phyloP scores from a whole-genome alignment of 768 basidiomycete genomes.

The Fomitopsis pulvina region DNA sequence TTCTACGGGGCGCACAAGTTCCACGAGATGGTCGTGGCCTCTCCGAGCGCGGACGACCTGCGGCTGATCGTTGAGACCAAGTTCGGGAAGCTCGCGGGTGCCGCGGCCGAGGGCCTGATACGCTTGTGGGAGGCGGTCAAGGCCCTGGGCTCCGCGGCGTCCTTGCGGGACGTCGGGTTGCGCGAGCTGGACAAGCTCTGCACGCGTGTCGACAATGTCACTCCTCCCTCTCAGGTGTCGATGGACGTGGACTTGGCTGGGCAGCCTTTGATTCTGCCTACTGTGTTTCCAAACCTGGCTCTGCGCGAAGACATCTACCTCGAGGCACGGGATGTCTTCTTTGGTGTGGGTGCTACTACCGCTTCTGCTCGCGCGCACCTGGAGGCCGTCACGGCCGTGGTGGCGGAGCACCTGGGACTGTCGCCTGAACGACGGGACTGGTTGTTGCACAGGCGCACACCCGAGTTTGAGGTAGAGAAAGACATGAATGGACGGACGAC shows the following conservation, averaged over 20 bases:
- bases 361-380: slow-evolving; percentile 42
- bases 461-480: slow-evolving; percentile 62
- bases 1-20: slow-evolving; percentile 90
- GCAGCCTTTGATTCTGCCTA: slow-evolving; percentile 26
- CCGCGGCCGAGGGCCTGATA: slow-evolving; percentile 46
- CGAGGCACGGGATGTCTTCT: slow-evolving; percentile 88
- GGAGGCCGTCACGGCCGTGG: slow-evolving; percentile 41
- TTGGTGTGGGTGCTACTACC: slow-evolving; percentile 60
- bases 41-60: slow-evolving; percentile 65
- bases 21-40: slow-evolving; percentile 53
- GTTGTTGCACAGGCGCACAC: slow-evolving; percentile 58
- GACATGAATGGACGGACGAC: slow-evolving; percentile 55
- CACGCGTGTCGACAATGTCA: slow-evolving; percentile 54
- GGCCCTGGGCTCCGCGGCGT: slow-evolving; percentile 41
- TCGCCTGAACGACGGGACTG: slow-evolving; percentile 65
- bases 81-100: slow-evolving; percentile 55
- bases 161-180: slow-evolving; percentile 60
- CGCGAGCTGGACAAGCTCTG: slow-evolving; percentile 84
- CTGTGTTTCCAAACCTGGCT: slow-evolving; percentile 60
- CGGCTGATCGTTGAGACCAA: slow-evolving; percentile 57
- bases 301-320: slow-evolving; percentile 86
- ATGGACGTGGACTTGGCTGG: slow-evolving; percentile 36
- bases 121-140: slow-evolving; percentile 63
- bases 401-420: slow-evolving; percentile 60
- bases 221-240: slow-evolving; percentile 42